Evolutionary conservation across 805 yeast species (phyloP), one percentile per base, ranked within the genome.

Genomic region (Candida incommunis): DNA sequence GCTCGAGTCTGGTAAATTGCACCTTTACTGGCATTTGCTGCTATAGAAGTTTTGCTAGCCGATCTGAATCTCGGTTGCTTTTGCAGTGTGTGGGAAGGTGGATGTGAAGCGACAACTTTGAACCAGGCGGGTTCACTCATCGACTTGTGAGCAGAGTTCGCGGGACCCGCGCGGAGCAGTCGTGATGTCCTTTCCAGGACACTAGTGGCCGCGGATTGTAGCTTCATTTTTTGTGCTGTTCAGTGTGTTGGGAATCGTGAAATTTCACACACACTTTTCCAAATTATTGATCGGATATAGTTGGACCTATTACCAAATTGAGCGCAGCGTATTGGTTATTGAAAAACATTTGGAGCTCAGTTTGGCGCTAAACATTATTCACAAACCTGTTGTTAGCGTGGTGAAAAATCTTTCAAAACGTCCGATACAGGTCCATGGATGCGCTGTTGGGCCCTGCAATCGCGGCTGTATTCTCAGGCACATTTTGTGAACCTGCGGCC

Each of bases 51-150:
- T 21, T 42, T 37, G 16, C 44, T 21, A 9, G 43, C 37, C 25
- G 40, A 43, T 15, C 22, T 34, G 4, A 22, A n/a, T 11, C 34
- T 47, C 44, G 40, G 54, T 47, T 45, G 34, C 40, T 46, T 48
- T 41, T 51, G 70, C 52, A 80, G 71, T 52, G 77, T 76, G 48
- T 72, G 72, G 37, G 74, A 67, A 27, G 97, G 97, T 34, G 96
- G 96, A 53, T 80, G 71, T 23, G 78, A 71, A 3, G 84, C 83
- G 15, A 92, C 86, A 3, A 83, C 90, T 50, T 80, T 78, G 63
- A 72, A 86, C 98, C 97, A 92, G 1, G 80, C 80, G 1, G 98
- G 98, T 56, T 82, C 80, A 25, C 71, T 64, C 25, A 63, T 68
- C 37, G 51, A 40, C 26, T 46, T 42, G 15, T 13, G 48, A 40